Base-by-base conservation (phyloP, 2,329 filamentous ascomycete species). In the Penicillium sp. region DNA sequence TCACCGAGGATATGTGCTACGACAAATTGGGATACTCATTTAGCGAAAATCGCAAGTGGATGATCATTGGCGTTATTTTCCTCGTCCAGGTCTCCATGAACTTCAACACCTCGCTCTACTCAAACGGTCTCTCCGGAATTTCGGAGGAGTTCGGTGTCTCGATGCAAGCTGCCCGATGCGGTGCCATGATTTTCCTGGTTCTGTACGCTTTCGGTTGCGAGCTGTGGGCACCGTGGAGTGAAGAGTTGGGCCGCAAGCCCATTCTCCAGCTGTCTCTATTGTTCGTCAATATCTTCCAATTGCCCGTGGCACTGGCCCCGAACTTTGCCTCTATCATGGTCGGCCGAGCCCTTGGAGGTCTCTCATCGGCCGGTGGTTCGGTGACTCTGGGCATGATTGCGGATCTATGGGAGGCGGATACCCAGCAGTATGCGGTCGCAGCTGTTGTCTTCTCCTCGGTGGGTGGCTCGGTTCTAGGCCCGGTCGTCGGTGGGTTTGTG, bases 171-270 rank as follows among this genome's bases (percentile, higher is more conserved):
- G 89, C 87, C 4, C 84, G 89, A 52, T 82, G 84, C 54, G 90
- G 90, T 69, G 88, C 89, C 56, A 87, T 89, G 75, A 84, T 92
- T 59, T 94, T 93, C 75, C 75, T 95, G 37, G 81, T 94, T 49
- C 73, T 86, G 2, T 94, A 95, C 70, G 90, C 89, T 35, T 92
- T 94, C 69, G 90, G 90, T 33, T 94, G 90, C 70, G 90, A 94
- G 72, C 81, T 93, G 0, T 94, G 90, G 90, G 90, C 90, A 0
- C 90, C 90, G 0, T 94, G 90, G 89, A 89, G 85, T 44, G 90
- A 95, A 70, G 90, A 94, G 67, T 79, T 93, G 48, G 90, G 90
- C 20, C 84, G 90, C 48, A 89, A 86, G 77, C 87, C 87, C 1
- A 82, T 94, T 53, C 79, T 93, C 22, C 90, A 93, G 78, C 74